Conservation (phyloP, 2,329 filamentous ascomycete genomes). For the Celoporthe dispersa region DNA sequence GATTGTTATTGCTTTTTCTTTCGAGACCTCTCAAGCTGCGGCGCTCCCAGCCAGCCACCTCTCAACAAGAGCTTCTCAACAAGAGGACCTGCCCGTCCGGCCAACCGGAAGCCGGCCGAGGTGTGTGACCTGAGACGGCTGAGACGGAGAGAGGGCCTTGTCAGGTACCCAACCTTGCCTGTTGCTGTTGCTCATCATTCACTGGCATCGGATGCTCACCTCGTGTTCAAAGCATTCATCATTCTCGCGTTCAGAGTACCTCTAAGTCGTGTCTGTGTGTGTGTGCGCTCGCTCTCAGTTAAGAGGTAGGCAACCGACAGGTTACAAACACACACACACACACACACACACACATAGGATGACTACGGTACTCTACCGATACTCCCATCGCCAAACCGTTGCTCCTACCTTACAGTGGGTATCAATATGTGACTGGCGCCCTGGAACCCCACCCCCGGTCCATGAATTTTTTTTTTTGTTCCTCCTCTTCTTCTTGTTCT, state of each 20-base stretch:
- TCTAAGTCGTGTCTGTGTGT: background rate
- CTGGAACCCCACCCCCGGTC: too few species aligned
- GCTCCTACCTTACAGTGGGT: background rate
- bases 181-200: too few species aligned
- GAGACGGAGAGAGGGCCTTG: too few species aligned
- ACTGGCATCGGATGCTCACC: background rate
- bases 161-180: too few species aligned
- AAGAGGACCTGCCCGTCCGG: too few species aligned
- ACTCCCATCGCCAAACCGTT: background rate
- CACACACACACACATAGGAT: too few species aligned
- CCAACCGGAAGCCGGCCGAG: too few species aligned
- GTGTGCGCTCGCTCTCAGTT: too few species aligned
- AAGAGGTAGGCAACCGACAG: background rate
- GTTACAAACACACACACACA: too few species aligned
- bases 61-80: background rate
- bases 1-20: background rate
- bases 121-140: too few species aligned
- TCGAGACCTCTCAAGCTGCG: background rate
- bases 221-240: background rate
- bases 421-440: background rate
- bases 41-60: background rate
- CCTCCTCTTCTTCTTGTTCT: background rate
- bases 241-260: background rate
- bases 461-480: too few species aligned
- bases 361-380: background rate